phyloP scores from a whole-genome alignment of 768 basidiomycete genomes.

The Suillus hirtellus region DNA sequence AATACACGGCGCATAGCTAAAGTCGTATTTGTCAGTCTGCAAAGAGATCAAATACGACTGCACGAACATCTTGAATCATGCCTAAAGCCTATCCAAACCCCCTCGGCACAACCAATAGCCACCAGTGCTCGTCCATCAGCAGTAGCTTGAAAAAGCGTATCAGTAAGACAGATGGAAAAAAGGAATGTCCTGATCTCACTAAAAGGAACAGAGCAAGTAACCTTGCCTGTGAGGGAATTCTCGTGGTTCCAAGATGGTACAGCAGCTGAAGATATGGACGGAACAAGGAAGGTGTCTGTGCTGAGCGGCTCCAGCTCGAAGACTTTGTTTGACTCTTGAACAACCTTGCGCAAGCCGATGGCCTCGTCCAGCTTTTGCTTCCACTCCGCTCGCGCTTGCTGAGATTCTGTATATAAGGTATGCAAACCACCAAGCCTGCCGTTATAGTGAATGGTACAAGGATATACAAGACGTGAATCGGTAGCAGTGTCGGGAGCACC shows the following conservation, averaged over 20 bases:
- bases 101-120: conserved; percentile 92
- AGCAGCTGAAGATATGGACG: conserved; percentile 50
- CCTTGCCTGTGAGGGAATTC: conserved; percentile 74
- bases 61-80: conserved; percentile 81
- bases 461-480: conserved; percentile 80
- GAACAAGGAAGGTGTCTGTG: conserved; percentile 83
- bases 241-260: conserved; percentile 67
- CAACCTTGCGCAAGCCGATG: conserved; percentile 77
- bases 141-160: conserved; percentile 52
- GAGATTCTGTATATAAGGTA: conserved; percentile 83
- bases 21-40: conserved; percentile 13
- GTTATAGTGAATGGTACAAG: conserved; percentile 86
- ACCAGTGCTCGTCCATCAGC: conserved; percentile 84
- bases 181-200: conserved; percentile 42
- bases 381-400: conserved; percentile 81
- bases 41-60: conserved; percentile 6
- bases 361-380: conserved; percentile 88
- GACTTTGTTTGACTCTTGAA: conserved; percentile 92
- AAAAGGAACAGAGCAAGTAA: conserved; percentile 95
- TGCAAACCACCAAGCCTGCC: conserved; percentile 86
- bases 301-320: conserved; percentile 93
- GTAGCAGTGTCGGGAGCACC: conserved; percentile 40
- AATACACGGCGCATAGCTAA: conserved; percentile 90
- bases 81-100: conserved; percentile 93
- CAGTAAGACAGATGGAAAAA: conserved; percentile 3